Evolutionary conservation across 805 yeast genomes (phyloP), one percentile per base, ranked within the genome.

Genomic region (Schwanniomyces pseudopolymorphus): DNA sequence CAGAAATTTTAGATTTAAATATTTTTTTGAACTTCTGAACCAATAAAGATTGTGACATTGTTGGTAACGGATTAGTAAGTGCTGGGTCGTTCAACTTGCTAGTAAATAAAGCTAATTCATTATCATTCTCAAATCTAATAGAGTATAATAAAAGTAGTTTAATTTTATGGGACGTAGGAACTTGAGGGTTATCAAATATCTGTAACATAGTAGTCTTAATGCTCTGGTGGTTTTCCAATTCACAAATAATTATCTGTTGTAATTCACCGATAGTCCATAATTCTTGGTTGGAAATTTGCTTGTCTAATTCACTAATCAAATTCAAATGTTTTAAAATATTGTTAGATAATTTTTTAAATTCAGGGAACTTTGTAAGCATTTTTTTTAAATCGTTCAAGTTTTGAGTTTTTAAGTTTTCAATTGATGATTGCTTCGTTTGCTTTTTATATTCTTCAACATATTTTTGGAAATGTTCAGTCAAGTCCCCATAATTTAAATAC

Each of bases 271-370:
- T 79, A 48, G 85, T 89, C 86, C 97, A 87, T 43, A 92, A 71
- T 51, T 87, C 75, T 45, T 75, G 72, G 17, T 66, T 58, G 26
- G 84, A 81, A 35, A 94, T 87, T 49, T 79, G 78, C 48, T 84
- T 80, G 58, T 90, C 95, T 45, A 94, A 78, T 59, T 92, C 97
- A 20, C 92, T 80, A 6, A 92, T 91, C 19, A 94, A 75, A 17
- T 95, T 81, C 78, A 94, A 90, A 66, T 94, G 99, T 59, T 92
- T 94, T 25, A 95, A 80, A 9, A 94, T 89, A 61, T 91, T 92
- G 27, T 89, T 83, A 9, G 96, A 87, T 27, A 92, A 72, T 60
- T 87, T 89, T 54, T 89, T 85, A 63, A 88, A 91, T 62, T 94
- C 99, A 1, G 99, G 99, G 58, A 87, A 90, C 51, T 89, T 89